Evolutionary conservation across 2,329 filamentous ascomycete species (phyloP).

Genomic region (Fonsecaea nubica): DNA sequence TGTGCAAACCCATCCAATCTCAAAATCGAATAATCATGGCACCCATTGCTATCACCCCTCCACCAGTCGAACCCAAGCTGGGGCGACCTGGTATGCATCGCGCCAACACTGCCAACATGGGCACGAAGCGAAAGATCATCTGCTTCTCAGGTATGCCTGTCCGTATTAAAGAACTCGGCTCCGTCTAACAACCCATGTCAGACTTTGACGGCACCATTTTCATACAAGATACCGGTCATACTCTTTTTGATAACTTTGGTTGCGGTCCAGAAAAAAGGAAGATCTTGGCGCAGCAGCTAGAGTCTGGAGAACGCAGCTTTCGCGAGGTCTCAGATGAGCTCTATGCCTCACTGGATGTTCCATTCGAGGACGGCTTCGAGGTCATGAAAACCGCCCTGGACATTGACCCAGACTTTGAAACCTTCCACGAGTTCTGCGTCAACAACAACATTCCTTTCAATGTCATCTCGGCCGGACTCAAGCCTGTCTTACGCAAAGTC

Average conservation of each 20-base stretch:
- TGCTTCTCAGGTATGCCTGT: slow-evolving; percentile 52
- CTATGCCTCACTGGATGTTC: slow-evolving; percentile 71
- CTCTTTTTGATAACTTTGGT: slow-evolving; percentile 70
- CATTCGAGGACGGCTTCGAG: slow-evolving; percentile 71
- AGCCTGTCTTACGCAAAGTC: slow-evolving; percentile 67
- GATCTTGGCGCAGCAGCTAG: slow-evolving; percentile 68
- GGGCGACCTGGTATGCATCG: slow-evolving; percentile 32
- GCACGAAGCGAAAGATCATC: slow-evolving; percentile 52
- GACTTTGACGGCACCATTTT: slow-evolving; percentile 77
- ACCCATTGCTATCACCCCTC: slow-evolving; percentile 38
- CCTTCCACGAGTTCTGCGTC: slow-evolving; percentile 70
- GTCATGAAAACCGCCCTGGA: slow-evolving; percentile 67
- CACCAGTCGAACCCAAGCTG: slow-evolving; percentile 35
- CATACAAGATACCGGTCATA: slow-evolving; percentile 73
- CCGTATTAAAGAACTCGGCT: background rate
- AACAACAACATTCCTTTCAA: slow-evolving; percentile 70
- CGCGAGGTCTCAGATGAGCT: slow-evolving; percentile 74
- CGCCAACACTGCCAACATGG: slow-evolving; percentile 39
- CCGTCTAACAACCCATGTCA: slow-evolving; percentile 43
- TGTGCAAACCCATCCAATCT: background rate
- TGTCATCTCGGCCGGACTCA: slow-evolving; percentile 71
- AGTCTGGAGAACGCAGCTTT: slow-evolving; percentile 69
- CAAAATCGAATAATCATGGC: slow-evolving; percentile 32
- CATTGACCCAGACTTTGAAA: slow-evolving; percentile 68
- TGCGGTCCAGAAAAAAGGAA: slow-evolving; percentile 64